Evolutionary conservation across 257 asterid genomes (phyloP).

Genomic region (Cruciata laevipes): DNA sequence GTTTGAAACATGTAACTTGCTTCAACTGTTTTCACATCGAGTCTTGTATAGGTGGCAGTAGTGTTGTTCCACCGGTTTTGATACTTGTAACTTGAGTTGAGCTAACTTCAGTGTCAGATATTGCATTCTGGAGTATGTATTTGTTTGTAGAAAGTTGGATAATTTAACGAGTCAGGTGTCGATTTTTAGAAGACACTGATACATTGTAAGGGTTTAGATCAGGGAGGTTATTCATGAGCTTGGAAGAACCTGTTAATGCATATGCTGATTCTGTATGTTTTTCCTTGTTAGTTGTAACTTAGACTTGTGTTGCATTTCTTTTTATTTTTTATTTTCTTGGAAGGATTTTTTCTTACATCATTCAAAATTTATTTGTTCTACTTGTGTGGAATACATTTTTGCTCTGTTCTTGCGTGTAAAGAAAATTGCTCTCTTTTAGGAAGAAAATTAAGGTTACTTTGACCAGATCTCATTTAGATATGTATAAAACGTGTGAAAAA

Average conservation of each 20-base stretch:
- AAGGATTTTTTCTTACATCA: background rate
- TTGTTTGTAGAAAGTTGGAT: conserved; percentile 10
- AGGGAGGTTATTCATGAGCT: background rate
- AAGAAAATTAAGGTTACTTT: background rate
- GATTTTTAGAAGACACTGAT: background rate
- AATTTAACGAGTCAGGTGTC: conserved; percentile 3
- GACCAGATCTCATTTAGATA: background rate
- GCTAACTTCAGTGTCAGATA: conserved; percentile 8
- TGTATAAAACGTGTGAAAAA: background rate
- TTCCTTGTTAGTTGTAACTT: background rate
- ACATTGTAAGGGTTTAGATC: background rate
- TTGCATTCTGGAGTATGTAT: conserved; percentile 8
- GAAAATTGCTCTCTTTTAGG: background rate
- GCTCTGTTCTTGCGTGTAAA: background rate
- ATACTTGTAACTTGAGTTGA: conserved; percentile 19
- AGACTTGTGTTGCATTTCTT: background rate
- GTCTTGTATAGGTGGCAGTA: conserved; percentile 7
- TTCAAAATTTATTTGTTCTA: no score
- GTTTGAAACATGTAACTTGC: conserved; percentile 16
- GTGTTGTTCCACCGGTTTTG: conserved; percentile 3
- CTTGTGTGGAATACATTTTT: background rate
- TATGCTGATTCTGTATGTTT: background rate
- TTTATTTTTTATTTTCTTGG: background rate
- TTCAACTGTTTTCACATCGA: conserved; percentile 16
- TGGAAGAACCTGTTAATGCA: background rate